phyloP scores from a whole-genome alignment of 2,329 filamentous ascomycete species.

The Colletotrichum limetticola region DNA sequence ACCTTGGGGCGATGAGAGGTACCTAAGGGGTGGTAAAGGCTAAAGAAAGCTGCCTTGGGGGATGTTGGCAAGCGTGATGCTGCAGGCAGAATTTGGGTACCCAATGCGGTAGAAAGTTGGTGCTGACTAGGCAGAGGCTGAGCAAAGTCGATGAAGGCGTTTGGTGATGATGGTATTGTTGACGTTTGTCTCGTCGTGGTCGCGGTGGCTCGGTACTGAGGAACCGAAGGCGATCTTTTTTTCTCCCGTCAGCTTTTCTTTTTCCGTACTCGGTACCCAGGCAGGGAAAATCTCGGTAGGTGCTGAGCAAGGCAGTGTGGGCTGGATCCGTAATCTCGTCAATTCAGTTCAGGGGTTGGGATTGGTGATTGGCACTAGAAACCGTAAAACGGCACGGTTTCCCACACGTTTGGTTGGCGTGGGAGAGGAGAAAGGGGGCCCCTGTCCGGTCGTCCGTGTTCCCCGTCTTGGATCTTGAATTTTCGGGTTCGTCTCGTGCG shows the following conservation, averaged over 20 bases:
- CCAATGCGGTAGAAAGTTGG: neutral
- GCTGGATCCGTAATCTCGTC: conserved; percentile 31
- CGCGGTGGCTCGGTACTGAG: conserved; percentile 1
- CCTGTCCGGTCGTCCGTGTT: neutral
- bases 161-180: conserved; percentile 9
- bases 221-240: neutral
- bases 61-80: neutral
- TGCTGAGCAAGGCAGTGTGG: neutral
- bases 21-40: neutral
- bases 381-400: conserved; percentile 10
- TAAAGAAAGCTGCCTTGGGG: neutral
- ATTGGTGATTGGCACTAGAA: conserved; percentile 21
- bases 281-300: neutral
- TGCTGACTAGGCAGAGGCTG: neutral
- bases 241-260: neutral
- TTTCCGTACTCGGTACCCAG: neutral
- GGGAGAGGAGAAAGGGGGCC: conserved; percentile 17
- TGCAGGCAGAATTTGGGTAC: neutral
- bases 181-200: neutral
- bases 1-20: neutral
- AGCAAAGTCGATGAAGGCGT: conserved; percentile 12
- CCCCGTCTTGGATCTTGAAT: neutral
- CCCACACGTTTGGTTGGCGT: conserved; percentile 20
- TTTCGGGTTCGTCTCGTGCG: neutral
- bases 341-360: conserved; percentile 26